Evolutionary conservation across 805 yeast species (phyloP).

Genomic region (Candida odintsovae): DNA sequence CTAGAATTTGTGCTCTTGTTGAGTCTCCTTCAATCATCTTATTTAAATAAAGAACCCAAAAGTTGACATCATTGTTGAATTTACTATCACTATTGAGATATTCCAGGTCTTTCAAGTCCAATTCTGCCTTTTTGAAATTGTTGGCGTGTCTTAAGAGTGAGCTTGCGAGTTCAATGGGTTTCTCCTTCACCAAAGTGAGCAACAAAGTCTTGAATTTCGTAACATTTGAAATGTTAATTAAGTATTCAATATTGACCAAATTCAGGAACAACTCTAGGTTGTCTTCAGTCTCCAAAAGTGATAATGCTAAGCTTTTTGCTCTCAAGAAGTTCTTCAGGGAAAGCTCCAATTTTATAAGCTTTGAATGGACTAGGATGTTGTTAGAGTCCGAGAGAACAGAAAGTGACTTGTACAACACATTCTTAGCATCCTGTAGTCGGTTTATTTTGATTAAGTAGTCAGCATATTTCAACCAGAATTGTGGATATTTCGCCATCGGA

Average conservation of each 20-base stretch:
- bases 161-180: neutral
- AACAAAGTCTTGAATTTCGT: neutral
- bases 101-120: neutral
- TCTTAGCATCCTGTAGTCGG: slow-evolving; percentile 32
- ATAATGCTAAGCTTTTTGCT: slow-evolving; percentile 26
- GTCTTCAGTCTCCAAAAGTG: slow-evolving; percentile 25
- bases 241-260: slow-evolving; percentile 36
- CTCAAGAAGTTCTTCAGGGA: slow-evolving; percentile 28
- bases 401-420: slow-evolving; percentile 32
- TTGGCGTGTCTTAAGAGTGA: neutral
- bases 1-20: neutral
- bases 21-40: neutral
- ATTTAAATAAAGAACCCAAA: slow-evolving; percentile 3
- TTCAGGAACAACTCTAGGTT: slow-evolving; percentile 34
- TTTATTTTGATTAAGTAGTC: slow-evolving; percentile 32
- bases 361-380: slow-evolving; percentile 26
- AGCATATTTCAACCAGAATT: slow-evolving; percentile 45
- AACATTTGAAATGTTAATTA: slow-evolving; percentile 5
- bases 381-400: slow-evolving; percentile 18
- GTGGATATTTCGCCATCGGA: slow-evolving; percentile 37
- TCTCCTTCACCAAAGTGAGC: neutral
- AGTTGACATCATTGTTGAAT: neutral
- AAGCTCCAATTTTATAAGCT: slow-evolving; percentile 40
- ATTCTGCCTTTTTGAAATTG: neutral
- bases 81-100: neutral